Evolutionary conservation across 495 filamentous ascomycete genomes (phyloP), one percentile per base, ranked within the genome.

Genomic region (Xylaria longipes): DNA sequence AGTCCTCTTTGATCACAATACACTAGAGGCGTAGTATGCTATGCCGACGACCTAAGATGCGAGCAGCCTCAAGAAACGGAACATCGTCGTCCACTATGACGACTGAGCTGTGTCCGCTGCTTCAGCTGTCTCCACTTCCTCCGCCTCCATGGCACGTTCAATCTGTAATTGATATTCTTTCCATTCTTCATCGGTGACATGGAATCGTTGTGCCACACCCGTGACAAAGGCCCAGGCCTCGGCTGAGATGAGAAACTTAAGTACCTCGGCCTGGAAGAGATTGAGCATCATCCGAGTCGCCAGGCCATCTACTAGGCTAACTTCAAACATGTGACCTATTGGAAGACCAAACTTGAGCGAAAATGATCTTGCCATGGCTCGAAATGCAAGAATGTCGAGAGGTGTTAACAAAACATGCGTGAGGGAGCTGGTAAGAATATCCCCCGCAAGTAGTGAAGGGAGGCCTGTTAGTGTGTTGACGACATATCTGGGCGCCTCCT

Each of bases 151-250:
- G 14, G 27, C 41, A 7, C 39, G 48, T 46, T 56, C 60, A 5
- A n/a, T 31, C n/a, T 35, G 48, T 12, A 33, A 29, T 41, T 66
- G 48, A 22, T 65, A 65, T 50, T 80, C 77, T 27, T 73, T 72
- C 80, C 82, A 84, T 65, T 84, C 80, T 67, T 82, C 81, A 60
- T 80, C 81, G 7, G 72, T 80, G 41, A 76, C 69, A 71, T 75
- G 64, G 15, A 75, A 71, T 68, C 71, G 69, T 64, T 78, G 77
- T 46, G 80, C 80, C 14, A 78, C 39, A 12, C 75, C 20, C 39
- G 75, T 78, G 15, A 81, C 46, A 1, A 77, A 9, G 33, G 76
- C 75, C 81, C 82, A 83, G 33, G 77, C 60, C 57, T 79, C 78
- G 14, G 77, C 76, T 31, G 75, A 72, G 45, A 80, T 54, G 35